Base-by-base conservation (phyloP, 768 basidiomycete species). In the Auriscalpium microsporum region DNA sequence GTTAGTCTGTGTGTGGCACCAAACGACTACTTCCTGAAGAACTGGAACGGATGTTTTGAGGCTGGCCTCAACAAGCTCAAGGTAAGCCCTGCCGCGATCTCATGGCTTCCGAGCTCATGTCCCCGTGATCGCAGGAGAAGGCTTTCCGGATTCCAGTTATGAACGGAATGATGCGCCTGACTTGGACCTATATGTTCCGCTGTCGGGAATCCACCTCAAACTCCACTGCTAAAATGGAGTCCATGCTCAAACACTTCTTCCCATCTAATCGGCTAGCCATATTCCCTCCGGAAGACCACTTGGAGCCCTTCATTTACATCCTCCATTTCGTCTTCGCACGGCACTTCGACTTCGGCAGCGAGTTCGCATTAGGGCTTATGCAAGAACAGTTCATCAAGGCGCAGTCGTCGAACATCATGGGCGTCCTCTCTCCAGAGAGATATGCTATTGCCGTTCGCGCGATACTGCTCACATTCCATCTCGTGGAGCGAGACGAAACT, bases 171-270 rank as follows among this genome's bases (percentile, higher is more conserved):
- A 67, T 92, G 58, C 83, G 94, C 9, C 69, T 96, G 44, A 71
- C 94, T 36, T 97, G 94, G 94, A 90, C 93, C 2, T 97, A 96
- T 68, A 75, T 96, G n/a, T 94, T 91, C 65, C 86, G 94, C 14
- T 94, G 92, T 65, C 84, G 87, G 59, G 94, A 97, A 68, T 78
- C 87, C 6, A 73, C 81, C 2, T 88, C 93, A 0, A 86, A 88
- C 3, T 84, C 83, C n/a, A 81, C 83, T n/a, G 72, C 82, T 33
- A 91, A 86, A 64, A 70, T 97, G 42, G 93, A 96, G 58, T 71
- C 69, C 0, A 64, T 94, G 40, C 65, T 90, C 50, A 90, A 84
- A 62, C 75, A 83, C 51, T 86, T 94, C 68, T 91, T 94, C 66
- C 91, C 94, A 6, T 65, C 81, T 4, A 83, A 83, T 54, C 79